A percentile compares a stretch with the other conserved stretches of the same genome.
These are phyloP conservation scores for Monosporozyma yasuniensis DNA, from an alignment of 805 yeast species.

Conservation along the genomic window DNA sequence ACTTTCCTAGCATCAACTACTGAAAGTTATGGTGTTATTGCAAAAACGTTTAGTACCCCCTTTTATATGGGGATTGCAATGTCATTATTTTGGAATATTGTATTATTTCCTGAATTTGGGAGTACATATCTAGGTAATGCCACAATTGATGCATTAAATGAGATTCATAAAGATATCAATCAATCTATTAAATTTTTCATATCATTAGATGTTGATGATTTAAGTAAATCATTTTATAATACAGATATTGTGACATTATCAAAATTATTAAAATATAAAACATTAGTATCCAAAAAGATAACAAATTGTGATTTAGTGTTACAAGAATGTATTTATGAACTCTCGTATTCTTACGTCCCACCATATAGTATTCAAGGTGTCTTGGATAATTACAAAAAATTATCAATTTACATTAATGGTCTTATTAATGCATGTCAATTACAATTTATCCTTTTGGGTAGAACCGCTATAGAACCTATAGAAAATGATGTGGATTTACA, in stretches of 20 bases:
- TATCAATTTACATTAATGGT: slow-evolving; percentile 33
- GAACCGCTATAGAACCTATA: slow-evolving; percentile 6
- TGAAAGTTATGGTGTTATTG: slow-evolving; percentile 26
- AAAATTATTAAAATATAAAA: slow-evolving; percentile 29
- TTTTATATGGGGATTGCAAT: slow-evolving; percentile 39
- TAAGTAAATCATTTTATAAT: slow-evolving; percentile 9
- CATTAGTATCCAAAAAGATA: slow-evolving; percentile 28
- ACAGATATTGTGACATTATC: slow-evolving; percentile 26
- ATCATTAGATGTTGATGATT: slow-evolving; percentile 14
- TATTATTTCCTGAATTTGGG: slow-evolving; percentile 45
- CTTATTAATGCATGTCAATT: slow-evolving; percentile 41
- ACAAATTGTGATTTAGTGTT: slow-evolving; percentile 32
- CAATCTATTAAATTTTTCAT: slow-evolving; percentile 34
- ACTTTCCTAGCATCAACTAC: slow-evolving; percentile 33
- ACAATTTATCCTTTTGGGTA: slow-evolving; percentile 32
- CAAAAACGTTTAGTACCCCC: slow-evolving; percentile 35
- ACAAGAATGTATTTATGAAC: slow-evolving; percentile 41
- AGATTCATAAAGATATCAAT: slow-evolving; percentile 34
- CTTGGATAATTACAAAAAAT: slow-evolving; percentile 27
- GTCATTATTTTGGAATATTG: slow-evolving; percentile 35
- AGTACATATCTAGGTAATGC: slow-evolving; percentile 40
- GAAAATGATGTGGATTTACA: slow-evolving; percentile 12
- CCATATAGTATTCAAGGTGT: slow-evolving; percentile 35
- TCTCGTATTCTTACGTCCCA: slow-evolving; percentile 39
- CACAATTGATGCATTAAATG: slow-evolving; percentile 33